A percentile compares a stretch with the other conserved stretches of the same genome.
Evolutionary conservation across 441 rosid species (phyloP).

Genomic region (Hura crepitans): DNA sequence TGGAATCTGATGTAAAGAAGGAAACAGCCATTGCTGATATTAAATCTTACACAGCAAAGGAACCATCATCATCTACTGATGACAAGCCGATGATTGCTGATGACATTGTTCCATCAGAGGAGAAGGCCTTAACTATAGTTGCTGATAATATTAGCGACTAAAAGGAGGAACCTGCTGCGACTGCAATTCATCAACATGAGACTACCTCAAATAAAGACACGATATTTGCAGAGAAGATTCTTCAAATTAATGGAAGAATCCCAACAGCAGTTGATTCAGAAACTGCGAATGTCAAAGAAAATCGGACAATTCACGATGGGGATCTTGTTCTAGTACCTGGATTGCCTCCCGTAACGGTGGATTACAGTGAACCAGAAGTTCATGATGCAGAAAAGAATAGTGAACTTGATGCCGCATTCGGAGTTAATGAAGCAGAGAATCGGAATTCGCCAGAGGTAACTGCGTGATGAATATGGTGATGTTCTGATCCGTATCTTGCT

Average conservation of each 20-base stretch:
- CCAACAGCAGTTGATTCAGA: slow-evolving; percentile 17
- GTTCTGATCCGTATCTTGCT: no score
- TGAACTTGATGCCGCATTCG: slow-evolving; percentile 26
- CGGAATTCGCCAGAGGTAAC: slow-evolving; percentile 57
- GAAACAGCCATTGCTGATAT: slow-evolving; percentile 13
- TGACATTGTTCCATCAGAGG: slow-evolving; percentile 12
- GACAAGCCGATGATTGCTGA: slow-evolving; percentile 12
- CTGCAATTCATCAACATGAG: slow-evolving; percentile 19
- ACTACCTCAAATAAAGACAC: slow-evolving; percentile 17
- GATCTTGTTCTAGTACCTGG: slow-evolving; percentile 70
- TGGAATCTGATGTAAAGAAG: no score
- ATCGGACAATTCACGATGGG: slow-evolving; percentile 28
- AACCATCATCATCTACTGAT: slow-evolving; percentile 14
- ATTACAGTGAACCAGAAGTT: slow-evolving; percentile 29
- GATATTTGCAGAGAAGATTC: slow-evolving; percentile 8
- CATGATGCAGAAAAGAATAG: slow-evolving; percentile 23
- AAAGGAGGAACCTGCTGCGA: slow-evolving; percentile 26
- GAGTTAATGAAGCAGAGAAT: slow-evolving; percentile 33
- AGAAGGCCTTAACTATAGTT: slow-evolving; percentile 28
- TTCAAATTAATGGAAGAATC: slow-evolving; percentile 19
- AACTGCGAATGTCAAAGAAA: slow-evolving; percentile 24
- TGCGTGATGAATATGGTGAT: slow-evolving; percentile 45
- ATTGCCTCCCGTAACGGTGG: slow-evolving; percentile 31
- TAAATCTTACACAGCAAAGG: slow-evolving; percentile 8
- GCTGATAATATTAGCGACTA: slow-evolving; percentile 37